Conservation (phyloP, 2,329 filamentous ascomycete species). For the Moelleriella libera region DNA sequence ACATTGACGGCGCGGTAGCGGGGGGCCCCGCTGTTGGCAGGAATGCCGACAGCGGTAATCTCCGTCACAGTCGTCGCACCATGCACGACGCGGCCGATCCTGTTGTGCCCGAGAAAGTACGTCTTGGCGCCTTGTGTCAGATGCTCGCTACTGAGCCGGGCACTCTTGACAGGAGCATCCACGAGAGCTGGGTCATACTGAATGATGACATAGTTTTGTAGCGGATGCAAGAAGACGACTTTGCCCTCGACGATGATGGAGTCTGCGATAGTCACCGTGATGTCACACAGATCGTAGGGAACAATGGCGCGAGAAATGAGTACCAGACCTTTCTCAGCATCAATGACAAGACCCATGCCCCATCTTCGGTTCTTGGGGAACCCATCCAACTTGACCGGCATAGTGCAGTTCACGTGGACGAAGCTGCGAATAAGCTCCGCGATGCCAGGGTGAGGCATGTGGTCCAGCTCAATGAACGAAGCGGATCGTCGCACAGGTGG, state of each 20-base stretch:
- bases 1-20: slow-evolving; percentile 91
- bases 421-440: slow-evolving; percentile 90
- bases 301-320: slow-evolving; percentile 89
- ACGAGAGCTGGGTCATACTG: slow-evolving; percentile 90
- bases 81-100: slow-evolving; percentile 85
- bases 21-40: slow-evolving; percentile 80
- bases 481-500: slow-evolving; percentile 62
- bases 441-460: slow-evolving; percentile 77
- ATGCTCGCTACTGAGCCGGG: slow-evolving; percentile 63
- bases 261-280: slow-evolving; percentile 90
- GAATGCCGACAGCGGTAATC: slow-evolving; percentile 92
- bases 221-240: slow-evolving; percentile 86
- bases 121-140: slow-evolving; percentile 90
- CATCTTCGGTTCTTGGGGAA: slow-evolving; percentile 90
- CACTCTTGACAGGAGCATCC: slow-evolving; percentile 84
- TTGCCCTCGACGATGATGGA: slow-evolving; percentile 90
- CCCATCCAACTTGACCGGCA: slow-evolving; percentile 95
- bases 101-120: slow-evolving; percentile 96
- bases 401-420: slow-evolving; percentile 79
- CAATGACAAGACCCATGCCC: slow-evolving; percentile 93
- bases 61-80: slow-evolving; percentile 92
- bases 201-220: slow-evolving; percentile 93
- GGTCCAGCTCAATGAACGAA: slow-evolving; percentile 83
- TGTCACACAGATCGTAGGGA: slow-evolving; percentile 92
- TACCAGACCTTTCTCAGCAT: slow-evolving; percentile 89